Base-by-base conservation (phyloP, 164 flowering plant species). In the Sextonia rubra region DNA sequence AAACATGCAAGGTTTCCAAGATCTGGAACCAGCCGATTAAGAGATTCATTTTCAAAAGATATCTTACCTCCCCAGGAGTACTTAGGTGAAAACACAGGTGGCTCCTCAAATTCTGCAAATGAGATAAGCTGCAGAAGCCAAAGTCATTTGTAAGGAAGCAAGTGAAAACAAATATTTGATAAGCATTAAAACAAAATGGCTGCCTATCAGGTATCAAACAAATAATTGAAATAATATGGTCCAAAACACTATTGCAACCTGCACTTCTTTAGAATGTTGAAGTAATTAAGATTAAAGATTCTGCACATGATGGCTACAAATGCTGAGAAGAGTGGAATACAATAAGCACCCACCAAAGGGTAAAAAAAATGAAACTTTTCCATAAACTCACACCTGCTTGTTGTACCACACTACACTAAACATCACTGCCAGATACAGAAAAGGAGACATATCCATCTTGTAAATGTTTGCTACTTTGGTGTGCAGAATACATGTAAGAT, bases 61-160 rank as follows among this genome's bases (percentile, higher is more conserved):
- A 58, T 61, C 70, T 58, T 4, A 90, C 97, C 96, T 81, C 86
- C 82, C 77, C 74, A 85, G 30, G 88, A 84, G 77, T 91, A 89
- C 47, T 72, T 66, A 27, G 99, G 97, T 71, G 80, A 85, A 77
- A 72, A 94, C 8, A 82, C 55, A 25, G 99, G 99, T 17, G 88
- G 55, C 77, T 92, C 97, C 80, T 81, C 86, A 74, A 92, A 44
- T 75, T 85, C 86, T 22, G 94, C 97, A 79, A 72, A 75, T 49
- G 93, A 74, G 48, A 92, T 77, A 44, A 91, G 87, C 99, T 94
- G 90, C 89, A 75, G 73, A 83, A 24, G 23, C 69, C 52, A 64
- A 77, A 48, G 52, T 65, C 23, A 75, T 5, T 24, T 66, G 70
- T 69, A 18, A 78, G 74, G 8, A 68, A 30, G 12, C 3, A 30